phyloP scores from a whole-genome alignment of 129 eudicot species.

The Artemisia annua region DNA sequence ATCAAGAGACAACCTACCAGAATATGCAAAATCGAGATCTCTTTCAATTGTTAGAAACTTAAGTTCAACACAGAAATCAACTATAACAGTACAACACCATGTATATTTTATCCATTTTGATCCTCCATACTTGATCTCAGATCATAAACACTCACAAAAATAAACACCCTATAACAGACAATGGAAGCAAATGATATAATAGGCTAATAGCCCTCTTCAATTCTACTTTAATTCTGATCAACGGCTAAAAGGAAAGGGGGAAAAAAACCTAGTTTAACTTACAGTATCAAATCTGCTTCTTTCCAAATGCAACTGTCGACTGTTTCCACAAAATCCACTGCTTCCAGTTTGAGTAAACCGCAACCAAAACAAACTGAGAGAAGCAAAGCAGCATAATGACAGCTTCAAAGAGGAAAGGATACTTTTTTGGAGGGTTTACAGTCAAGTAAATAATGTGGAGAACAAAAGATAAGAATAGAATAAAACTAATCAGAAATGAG shows the following conservation, averaged over 20 bases:
- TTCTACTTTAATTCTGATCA: background rate
- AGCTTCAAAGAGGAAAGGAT: constrained; percentile 90
- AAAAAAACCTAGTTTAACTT: background rate
- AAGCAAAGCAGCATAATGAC: constrained; percentile 81
- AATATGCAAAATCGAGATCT: no score
- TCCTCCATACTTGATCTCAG: no score
- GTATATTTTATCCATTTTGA: no score
- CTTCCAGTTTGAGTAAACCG: constrained; percentile 56
- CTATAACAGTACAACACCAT: no score
- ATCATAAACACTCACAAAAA: no score
- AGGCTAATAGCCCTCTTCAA: no score
- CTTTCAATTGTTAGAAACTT: no score
- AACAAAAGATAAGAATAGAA: constrained; percentile 42
- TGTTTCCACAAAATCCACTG: constrained; percentile 62
- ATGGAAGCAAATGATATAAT: no score
- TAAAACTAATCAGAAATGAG: constrained; percentile 27
- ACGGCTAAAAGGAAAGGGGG: background rate
- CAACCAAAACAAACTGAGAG: constrained; percentile 72
- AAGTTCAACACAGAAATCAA: no score
- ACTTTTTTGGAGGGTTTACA: constrained; percentile 64
- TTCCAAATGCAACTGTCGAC: constrained; percentile 26
- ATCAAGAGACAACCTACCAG: no score
- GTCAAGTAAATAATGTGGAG: constrained; percentile 74
- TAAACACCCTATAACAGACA: no score
- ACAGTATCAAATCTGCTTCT: constrained; percentile 47